Conservation (phyloP, 495 filamentous ascomycete species). For the Penicillium alfredii region DNA sequence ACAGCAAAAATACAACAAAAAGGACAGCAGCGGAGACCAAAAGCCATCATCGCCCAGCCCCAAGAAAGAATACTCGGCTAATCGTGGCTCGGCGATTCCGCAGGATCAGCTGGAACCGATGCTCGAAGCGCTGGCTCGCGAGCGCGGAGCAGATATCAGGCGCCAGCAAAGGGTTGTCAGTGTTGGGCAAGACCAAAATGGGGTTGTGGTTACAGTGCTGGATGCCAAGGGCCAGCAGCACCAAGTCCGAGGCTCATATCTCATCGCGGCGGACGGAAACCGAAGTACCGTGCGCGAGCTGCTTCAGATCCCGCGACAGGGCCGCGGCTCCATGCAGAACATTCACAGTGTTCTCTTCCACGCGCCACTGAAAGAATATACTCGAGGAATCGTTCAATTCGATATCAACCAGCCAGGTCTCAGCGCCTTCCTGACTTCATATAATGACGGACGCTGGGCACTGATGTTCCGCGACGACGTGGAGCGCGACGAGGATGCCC, state of each 20-base stretch:
- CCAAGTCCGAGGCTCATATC: conserved; percentile 19
- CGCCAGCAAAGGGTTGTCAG: conserved; percentile 9
- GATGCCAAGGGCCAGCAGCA: conserved; percentile 5
- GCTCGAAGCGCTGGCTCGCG: conserved; percentile 19
- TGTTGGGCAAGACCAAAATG: conserved; percentile 16
- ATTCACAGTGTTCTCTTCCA: conserved; percentile 37
- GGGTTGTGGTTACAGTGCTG: conserved; percentile 13
- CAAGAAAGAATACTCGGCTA: conserved; percentile 15
- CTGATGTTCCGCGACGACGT: conserved; percentile 25
- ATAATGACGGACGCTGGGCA: conserved; percentile 26
- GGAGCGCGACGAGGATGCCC: conserved; percentile 16
- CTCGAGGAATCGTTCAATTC: conserved; percentile 20
- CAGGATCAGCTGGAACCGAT: conserved; percentile 29
- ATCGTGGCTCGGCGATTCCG: conserved; percentile 17
- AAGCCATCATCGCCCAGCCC: conserved; percentile 1
- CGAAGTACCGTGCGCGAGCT: conserved; percentile 24
- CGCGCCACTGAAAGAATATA: conserved; percentile 20
- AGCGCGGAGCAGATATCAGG: conserved; percentile 28
- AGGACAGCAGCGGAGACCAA: not conserved
- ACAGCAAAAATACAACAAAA: not conserved
- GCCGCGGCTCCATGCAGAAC: conserved; percentile 29
- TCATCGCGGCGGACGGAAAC: conserved; percentile 31
- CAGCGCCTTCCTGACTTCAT: conserved; percentile 21
- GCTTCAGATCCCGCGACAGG: conserved; percentile 23
- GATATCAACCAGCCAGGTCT: conserved; percentile 17